Base-by-base conservation (phyloP, 1,284 basidiomycete genomes). In the Pholiota adiposa region DNA sequence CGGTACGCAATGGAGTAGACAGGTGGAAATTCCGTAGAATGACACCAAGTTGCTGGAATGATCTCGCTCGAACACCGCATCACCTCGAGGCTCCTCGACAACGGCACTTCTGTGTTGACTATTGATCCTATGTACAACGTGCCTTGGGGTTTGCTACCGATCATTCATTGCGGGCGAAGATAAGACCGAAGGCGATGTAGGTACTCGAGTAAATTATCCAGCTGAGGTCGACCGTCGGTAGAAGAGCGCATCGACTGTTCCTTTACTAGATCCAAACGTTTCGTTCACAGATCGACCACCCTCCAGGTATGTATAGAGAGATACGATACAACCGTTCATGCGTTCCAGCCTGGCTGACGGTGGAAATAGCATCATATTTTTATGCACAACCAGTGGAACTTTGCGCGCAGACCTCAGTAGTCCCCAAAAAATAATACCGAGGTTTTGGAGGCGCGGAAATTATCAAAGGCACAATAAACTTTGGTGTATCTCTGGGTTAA, bases 71-170 rank as follows among this genome's bases (percentile, higher is more conserved):
- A 16, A 46, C 14, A 16, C 36, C 16, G 12, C 23, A 46, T 46
- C 25, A 48, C 36, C 46, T 54, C 34, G 31, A 49, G 53, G 53
- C 46, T 58, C 60, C 41, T 58, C 60, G 56, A 62, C 53, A 59
- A 54, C 33, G 34, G 16, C n/a, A 52, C 43, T 43, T 50, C 21
- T 46, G 12, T 27, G 44, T 2, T 46, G 44, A 46, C 44, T 27
- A 46, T n/a, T n/a, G 44, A 46, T 46, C 23, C 23, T 46, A 25
- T 21, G n/a, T 41, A 27, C 44, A 12, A 12, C 11, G 12, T 34
- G 19, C 27, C 27, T 33, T 50, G 29, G n/a, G 18, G 18, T 18
- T 33, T 50, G 29, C 19, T 34, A 34, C 48, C 48, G 18, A 50
- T 33, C 48, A 34, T 34, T 25, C 38, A 50, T 59, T 46, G 44